Evolutionary conservation across 352 stramenopile species (phyloP).

Genomic region (Ophiocytium majus): DNA sequence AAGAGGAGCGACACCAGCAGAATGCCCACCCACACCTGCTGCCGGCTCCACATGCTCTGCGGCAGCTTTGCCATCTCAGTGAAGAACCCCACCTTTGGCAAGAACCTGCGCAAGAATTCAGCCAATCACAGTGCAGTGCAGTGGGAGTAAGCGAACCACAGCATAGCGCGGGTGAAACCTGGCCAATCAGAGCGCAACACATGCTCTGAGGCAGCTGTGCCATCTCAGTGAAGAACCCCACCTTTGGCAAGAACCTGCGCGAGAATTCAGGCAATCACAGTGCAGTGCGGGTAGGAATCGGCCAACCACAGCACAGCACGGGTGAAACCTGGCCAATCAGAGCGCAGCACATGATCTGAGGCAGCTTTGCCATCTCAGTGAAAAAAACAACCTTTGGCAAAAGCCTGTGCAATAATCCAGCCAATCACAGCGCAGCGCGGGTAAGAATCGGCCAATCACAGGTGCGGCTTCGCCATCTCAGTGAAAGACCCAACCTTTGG

Average conservation of each 20-base stretch:
- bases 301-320: too few species aligned
- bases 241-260: slow-evolving; percentile 33
- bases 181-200: slow-evolving; percentile 40
- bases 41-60: slow-evolving; percentile 51
- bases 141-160: too few species aligned
- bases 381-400: slow-evolving; percentile 51
- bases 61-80: slow-evolving; percentile 50
- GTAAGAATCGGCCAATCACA: too few species aligned
- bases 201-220: slow-evolving; percentile 50
- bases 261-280: too few species aligned
- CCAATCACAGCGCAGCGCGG: too few species aligned
- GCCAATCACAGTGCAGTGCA: too few species aligned
- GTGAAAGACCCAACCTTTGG: slow-evolving; percentile 51
- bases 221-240: slow-evolving; percentile 54
- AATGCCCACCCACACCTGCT: slow-evolving; percentile 47
- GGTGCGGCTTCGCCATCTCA: slow-evolving; percentile 49
- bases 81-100: slow-evolving; percentile 53
- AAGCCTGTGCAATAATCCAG: slow-evolving; percentile 13
- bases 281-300: too few species aligned
- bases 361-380: slow-evolving; percentile 49
- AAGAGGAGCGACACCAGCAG: slow-evolving; percentile 47
- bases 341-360: slow-evolving; percentile 48
- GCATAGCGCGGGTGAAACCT: too few species aligned
- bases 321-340: too few species aligned
- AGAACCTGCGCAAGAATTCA: slow-evolving; percentile 13